Evolutionary conservation across 2,329 filamentous ascomycete species (phyloP), one percentile per base, ranked within the genome.

Genomic region (Aureobasidium lini): DNA sequence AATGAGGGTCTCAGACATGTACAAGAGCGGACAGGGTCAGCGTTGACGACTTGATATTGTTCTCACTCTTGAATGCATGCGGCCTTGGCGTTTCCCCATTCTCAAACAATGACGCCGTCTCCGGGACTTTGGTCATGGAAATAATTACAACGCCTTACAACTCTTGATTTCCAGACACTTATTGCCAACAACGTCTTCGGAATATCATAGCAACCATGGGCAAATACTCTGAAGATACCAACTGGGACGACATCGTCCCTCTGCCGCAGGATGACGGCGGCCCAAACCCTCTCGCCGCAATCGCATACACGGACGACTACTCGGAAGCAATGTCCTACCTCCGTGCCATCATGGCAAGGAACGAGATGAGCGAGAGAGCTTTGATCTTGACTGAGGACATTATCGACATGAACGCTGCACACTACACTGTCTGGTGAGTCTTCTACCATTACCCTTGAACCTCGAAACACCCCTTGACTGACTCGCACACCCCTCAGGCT

Each of bases 251-350:
- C 75, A 81, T 96, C 54, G 78, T 84, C 56, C 92, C 92, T 18
- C 87, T 97, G 59, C 85, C 89, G 4, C 86, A 94, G 67, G 82
- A 90, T 69, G 92, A 96, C 75, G 89, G 90, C 61, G 87, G 80
- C 34, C 70, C 74, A 61, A 75, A 87, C 66, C 90, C 93, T 31
- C 83, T 99, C 61, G 93, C 93, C n/a, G 84, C 87, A 61, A 99
- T 99, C 73, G 87, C 92, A 60, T 99, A 99, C 74, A 84, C 87
- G 2, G 85, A 90, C 34, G 87, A 94, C 64, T 99, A 99, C 73
- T 84, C 87, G 63, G 92, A 96, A 77, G 92, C 90, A 48, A 94
- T 95, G 76, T 86, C 89, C 46, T 99, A 97, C 75, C 84, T 99
- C 57, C 88, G 94, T 62, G 92, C 94, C 62, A 83, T 96, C 66